These are phyloP conservation scores for Quillaja saponaria DNA, from an alignment of 306 rosid species.

Conservation along the genomic window DNA sequence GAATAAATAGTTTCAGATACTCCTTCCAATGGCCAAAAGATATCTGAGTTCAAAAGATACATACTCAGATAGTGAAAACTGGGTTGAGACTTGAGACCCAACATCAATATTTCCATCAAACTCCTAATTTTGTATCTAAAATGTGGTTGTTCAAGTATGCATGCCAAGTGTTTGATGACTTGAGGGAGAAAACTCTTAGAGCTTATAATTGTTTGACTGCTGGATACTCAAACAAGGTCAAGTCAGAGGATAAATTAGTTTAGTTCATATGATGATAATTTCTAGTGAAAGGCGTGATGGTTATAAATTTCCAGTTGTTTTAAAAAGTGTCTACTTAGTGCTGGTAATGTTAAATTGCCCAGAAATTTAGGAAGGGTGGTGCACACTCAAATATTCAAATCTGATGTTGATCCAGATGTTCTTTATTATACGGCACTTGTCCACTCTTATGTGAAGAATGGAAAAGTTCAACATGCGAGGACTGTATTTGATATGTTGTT, in stretches of 20 bases:
- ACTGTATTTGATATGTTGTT: conserved; percentile 68
- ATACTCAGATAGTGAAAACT: conserved; percentile 69
- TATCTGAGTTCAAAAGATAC: conserved; percentile 76
- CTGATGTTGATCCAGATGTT: conserved; percentile 61
- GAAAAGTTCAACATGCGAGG: conserved; percentile 62
- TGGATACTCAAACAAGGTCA: conserved; percentile 63
- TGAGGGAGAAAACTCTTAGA: conserved; percentile 59
- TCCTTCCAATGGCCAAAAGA: conserved; percentile 73
- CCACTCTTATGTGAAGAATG: conserved; percentile 68
- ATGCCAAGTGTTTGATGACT: conserved; percentile 71
- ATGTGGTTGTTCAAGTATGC: conserved; percentile 63
- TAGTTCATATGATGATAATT: conserved; percentile 49
- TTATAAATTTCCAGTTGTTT: conserved; percentile 73
- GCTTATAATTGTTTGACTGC: conserved; percentile 77
- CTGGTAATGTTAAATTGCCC: conserved; percentile 25
- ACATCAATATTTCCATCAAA: conserved; percentile 71
- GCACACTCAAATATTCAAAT: conserved; percentile 68
- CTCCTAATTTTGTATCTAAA: conserved; percentile 64
- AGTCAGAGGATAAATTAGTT: conserved; percentile 50
- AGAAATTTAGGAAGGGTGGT: conserved; percentile 60
- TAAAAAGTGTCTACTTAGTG: conserved; percentile 68
- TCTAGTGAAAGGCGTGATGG: conserved; percentile 75
- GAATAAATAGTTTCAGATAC: conserved; percentile 65
- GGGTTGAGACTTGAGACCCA: conserved; percentile 71
- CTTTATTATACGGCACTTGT: conserved; percentile 79